Percentiles rank a stretch among this genome's conserved stretches.
These are phyloP conservation scores for Echria macrotheca DNA, from an alignment of 495 filamentous ascomycete genomes.

Conservation along the genomic window DNA sequence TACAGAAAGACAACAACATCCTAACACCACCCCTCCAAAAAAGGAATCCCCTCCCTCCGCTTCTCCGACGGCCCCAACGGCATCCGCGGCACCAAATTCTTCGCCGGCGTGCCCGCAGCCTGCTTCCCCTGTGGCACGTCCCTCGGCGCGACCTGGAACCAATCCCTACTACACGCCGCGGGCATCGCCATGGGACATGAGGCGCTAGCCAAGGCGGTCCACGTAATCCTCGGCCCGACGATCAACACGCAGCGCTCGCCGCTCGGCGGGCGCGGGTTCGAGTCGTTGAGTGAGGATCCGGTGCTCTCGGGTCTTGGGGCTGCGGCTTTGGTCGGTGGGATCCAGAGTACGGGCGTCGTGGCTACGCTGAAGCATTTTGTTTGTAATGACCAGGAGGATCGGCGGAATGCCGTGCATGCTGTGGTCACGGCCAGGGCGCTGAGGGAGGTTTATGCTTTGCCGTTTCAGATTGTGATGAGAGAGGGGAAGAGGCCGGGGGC, in stretches of 20 bases:
- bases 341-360: conserved; percentile 65
- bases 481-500: conserved; percentile 59
- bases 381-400: conserved; percentile 76
- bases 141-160: conserved; percentile 67
- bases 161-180: conserved; percentile 52
- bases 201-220: conserved; percentile 62
- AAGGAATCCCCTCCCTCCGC: conserved; percentile 58
- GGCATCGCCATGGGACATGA: conserved; percentile 63
- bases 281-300: conserved; percentile 71
- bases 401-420: conserved; percentile 60
- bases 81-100: conserved; percentile 67
- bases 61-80: conserved; percentile 74
- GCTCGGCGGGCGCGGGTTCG: conserved; percentile 72
- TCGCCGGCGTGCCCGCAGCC: conserved; percentile 62
- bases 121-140: conserved; percentile 67
- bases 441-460: conserved; percentile 71
- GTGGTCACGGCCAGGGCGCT: conserved; percentile 64
- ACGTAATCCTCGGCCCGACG: conserved; percentile 68
- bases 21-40: too few species aligned
- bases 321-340: conserved; percentile 59
- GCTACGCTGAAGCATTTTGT: conserved; percentile 78
- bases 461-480: conserved; percentile 66
- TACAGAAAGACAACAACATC: too few species aligned
- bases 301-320: conserved; percentile 63
- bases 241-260: conserved; percentile 74